Base-by-base conservation (phyloP, 2,329 filamentous ascomycete species). In the Aspergillus unguis region DNA sequence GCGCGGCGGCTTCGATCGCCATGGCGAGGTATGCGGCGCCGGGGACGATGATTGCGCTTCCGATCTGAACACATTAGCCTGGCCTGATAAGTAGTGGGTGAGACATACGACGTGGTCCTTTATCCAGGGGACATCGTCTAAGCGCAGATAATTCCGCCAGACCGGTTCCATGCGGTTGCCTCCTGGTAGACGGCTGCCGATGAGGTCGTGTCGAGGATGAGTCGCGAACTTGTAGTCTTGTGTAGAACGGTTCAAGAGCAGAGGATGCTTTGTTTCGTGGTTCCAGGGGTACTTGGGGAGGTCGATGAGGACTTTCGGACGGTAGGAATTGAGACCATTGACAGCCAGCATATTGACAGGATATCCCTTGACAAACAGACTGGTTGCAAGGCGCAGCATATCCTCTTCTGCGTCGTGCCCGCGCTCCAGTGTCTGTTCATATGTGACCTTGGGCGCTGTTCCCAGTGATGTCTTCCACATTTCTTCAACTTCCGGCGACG, bases 41-140 rank as follows among this genome's bases (percentile, higher is more conserved):
- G 23, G 41, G 28, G 41, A 31, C 25, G 41, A 43, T 29, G 25
- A 28, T 43, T 6, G 27, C 27, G 11, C 40, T 43, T 9, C 37
- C 37, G n/a, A 40, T 40, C 37, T 40, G n/a, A n/a, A n/a, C n/a
- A n/a, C n/a, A n/a, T n/a, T n/a, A n/a, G n/a, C n/a, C n/a, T n/a
- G n/a, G n/a, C n/a, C n/a, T n/a, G n/a, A n/a, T 17, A 17, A 17
- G 17, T 1, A 17, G 17, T 17, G 17, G 17, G 1, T 17, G 17
- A 17, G 17, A 17, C 17, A 17, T 17, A 17, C 17, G 17, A 17
- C 29, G 31, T 54, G 52, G 17, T 54, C 52, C 10, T 43, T 28
- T 1, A 53, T 17, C 51, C 51, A 53, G 10, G 51, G 51, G 2
- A 38, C 10, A n/a, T 53, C 51, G 23, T 27, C 10, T 1, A 29